A percentile compares a stretch with the other conserved stretches of the same genome.
Conservation (phyloP, 129 eudicot genomes). For the Deinandra increscens region DNA sequence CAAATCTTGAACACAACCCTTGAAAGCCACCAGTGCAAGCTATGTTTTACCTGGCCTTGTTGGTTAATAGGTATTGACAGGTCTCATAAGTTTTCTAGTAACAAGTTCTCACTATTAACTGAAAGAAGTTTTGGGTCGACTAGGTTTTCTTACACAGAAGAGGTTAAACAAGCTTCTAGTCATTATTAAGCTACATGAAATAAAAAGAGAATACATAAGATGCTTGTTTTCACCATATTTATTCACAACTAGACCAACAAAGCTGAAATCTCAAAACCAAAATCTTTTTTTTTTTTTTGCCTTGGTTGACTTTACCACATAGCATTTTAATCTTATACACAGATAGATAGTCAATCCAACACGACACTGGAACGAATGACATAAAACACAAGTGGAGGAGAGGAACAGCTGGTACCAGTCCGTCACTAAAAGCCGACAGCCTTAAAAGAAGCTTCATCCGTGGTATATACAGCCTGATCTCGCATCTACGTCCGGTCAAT, state of each 20-base stretch:
- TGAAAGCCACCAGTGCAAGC: too few species aligned
- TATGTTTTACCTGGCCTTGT: too few species aligned
- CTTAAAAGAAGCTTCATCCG: slow-evolving; percentile 60
- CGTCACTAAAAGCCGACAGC: slow-evolving; percentile 43
- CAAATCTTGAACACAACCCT: too few species aligned
- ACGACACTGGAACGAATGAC: slow-evolving; percentile 27
- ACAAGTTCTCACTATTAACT: too few species aligned
- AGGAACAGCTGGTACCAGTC: slow-evolving; percentile 42
- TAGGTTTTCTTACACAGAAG: neutral
- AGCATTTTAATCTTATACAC: slow-evolving; percentile 29
- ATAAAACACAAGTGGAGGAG: slow-evolving; percentile 9
- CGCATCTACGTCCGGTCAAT: slow-evolving; percentile 45
- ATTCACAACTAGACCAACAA: slow-evolving; percentile 31
- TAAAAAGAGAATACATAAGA: neutral
- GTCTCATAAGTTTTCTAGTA: too few species aligned
- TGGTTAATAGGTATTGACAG: too few species aligned
- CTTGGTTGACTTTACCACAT: slow-evolving; percentile 8
- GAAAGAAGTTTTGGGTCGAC: neutral
- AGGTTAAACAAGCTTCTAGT: neutral
- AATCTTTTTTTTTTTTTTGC: slow-evolving; percentile 15
- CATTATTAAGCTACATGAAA: neutral
- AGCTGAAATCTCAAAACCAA: slow-evolving; percentile 28
- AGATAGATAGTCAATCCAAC: slow-evolving; percentile 17
- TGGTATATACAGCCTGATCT: slow-evolving; percentile 32
- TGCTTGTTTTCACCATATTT: slow-evolving; percentile 27